phyloP scores from a whole-genome alignment of 176 grass and related monocot genomes.

The Ensete glaucum region DNA sequence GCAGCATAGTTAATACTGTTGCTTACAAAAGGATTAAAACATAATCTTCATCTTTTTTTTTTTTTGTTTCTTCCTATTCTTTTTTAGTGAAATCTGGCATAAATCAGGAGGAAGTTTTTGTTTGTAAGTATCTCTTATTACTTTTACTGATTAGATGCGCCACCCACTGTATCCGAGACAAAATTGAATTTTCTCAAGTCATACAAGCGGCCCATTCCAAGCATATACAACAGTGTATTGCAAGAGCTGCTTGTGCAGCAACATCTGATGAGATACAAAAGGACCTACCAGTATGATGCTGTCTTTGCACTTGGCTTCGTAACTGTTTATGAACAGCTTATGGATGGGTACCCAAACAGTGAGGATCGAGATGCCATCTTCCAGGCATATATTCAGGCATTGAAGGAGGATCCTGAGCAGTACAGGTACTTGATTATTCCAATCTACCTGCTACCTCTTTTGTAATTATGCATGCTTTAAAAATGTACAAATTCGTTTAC shows the following conservation, averaged over 20 bases:
- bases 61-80: neutral
- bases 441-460: neutral
- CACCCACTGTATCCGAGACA: conserved; percentile 77
- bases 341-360: conserved; percentile 84
- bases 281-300: conserved; percentile 82
- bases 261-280: conserved; percentile 98
- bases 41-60: neutral
- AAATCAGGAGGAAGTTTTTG: neutral
- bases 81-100: neutral
- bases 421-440: conserved; percentile 46
- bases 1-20: too few relatives aligned
- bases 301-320: conserved; percentile 96
- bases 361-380: conserved; percentile 78
- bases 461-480: neutral
- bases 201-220: conserved; percentile 89
- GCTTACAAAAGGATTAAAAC: neutral
- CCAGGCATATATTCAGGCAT: conserved; percentile 58
- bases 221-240: conserved; percentile 87
- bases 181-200: conserved; percentile 81
- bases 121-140: conserved; percentile 6
- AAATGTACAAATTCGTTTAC: neutral
- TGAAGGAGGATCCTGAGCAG: conserved; percentile 76
- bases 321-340: conserved; percentile 84
- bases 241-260: conserved; percentile 93
- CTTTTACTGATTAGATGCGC: conserved; percentile 41